These are phyloP conservation scores for Russula foetens DNA, from an alignment of 768 basidiomycete species.

Conservation along the genomic window DNA sequence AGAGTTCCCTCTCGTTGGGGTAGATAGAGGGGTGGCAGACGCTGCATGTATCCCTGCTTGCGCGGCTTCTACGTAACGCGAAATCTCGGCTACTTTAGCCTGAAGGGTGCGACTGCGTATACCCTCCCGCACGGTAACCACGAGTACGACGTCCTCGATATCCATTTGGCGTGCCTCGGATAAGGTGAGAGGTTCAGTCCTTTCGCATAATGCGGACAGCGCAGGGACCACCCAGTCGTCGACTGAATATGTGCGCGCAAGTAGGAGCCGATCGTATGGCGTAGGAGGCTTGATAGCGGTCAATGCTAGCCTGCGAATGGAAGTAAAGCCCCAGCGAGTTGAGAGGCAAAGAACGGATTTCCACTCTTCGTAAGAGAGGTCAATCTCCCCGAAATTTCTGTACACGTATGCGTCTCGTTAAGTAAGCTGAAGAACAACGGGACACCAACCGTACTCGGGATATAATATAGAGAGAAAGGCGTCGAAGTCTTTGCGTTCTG, in stretches of 20 bases:
- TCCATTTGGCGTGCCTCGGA: conserved; percentile 6
- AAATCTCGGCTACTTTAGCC: not conserved
- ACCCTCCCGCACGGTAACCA: conserved; percentile 6
- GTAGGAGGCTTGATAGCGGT: not conserved
- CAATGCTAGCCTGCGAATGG: conserved; percentile 19
- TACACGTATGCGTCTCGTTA: not conserved
- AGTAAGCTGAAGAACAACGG: not conserved
- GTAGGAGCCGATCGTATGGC: conserved; percentile 1
- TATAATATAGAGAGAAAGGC: conserved; percentile 13
- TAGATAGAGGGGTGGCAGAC: not conserved
- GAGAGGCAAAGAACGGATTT: conserved; percentile 24
- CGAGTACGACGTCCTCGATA: conserved; percentile 10
- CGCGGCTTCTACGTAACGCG: not conserved
- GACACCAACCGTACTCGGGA: not conserved
- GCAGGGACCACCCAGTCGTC: conserved; percentile 7
- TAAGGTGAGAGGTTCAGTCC: not conserved
- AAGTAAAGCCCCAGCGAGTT: conserved; percentile 26
- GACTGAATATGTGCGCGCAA: conserved; percentile 8
- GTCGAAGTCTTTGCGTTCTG: conserved; percentile 9
- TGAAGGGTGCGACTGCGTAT: not conserved
- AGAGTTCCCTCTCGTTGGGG: not conserved
- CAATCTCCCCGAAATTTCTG: conserved; percentile 7
- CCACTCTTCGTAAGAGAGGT: conserved; percentile 22
- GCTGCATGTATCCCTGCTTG: not conserved
- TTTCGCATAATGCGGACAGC: conserved; percentile 1